Base-by-base conservation (phyloP, 805 yeast species). In the Saccharomyces eubayanus region DNA sequence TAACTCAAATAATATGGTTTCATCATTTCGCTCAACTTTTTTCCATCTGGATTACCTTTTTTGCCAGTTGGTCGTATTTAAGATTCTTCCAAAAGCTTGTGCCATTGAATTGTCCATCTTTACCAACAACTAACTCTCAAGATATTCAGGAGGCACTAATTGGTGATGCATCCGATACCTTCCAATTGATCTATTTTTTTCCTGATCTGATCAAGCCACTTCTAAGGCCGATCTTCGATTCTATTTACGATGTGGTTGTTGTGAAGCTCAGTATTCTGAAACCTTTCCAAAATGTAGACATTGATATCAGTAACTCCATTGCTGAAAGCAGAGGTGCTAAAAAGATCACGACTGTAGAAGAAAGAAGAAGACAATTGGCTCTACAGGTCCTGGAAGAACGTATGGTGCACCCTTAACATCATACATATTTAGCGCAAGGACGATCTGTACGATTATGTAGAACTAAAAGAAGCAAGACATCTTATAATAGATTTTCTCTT, bases 151-250 rank as follows among this genome's bases (percentile, higher is more conserved):
- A 59, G 31, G 65, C 75, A 27, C 71, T 83, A 10, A 57, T 59
- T 6, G 97, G 97, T 41, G 97, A 90, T 68, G 96, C 97, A 0
- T 84, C 94, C 0, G 97, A 91, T 60, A 86, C 92, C 1, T 91
- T 91, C 74, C 83, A 87, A 53, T 76, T 91, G 57, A 83, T 84
- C 31, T 85, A 85, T 61, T 89, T 91, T 67, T 91, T 91, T 81
- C 97, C 97, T 0, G 81, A 76, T 49, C 65, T 78, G 1, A 36
- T 78, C 2, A 80, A 81, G 53, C 79, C 81, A 2, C 57, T 77
- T 28, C 66, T 89, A 49, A 72, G 74, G 31, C 80, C 82, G 1
- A 60, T 83, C 0, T 83, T 84, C 56, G 67, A 79, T 46, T 65
- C 63, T 5, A 53, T 71, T 27, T 80, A 75, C 59, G 69, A 72